Evolutionary conservation across 768 basidiomycete genomes (phyloP), one percentile per base, ranked within the genome.

Genomic region (Trametes elegans): DNA sequence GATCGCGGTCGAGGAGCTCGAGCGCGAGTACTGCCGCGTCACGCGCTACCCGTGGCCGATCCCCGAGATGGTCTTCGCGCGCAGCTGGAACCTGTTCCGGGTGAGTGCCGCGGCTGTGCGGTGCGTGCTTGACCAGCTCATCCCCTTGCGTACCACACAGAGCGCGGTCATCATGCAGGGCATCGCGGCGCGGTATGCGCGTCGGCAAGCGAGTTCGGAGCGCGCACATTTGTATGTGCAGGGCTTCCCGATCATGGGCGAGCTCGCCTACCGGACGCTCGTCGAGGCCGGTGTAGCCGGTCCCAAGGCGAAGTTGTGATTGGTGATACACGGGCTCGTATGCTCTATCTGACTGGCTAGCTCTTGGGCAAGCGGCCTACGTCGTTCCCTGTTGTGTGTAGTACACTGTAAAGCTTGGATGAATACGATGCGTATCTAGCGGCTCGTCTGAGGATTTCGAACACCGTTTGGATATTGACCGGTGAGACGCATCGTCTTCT

Each of bases 141-240:
- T 35, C 6, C 11, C 13, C 13, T 35, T 13, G 13, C 31, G 31
- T 32, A 11, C n/a, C 6, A 35, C 13, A n/a, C 34, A 89, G 89
- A 70, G 89, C 23, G 79, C 90, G 0, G 79, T 96, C 55, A 95
- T 97, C 61, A 74, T 83, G 1, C 93, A 97, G 71, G 93, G 93
- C 3, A 93, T 97, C 59, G 90, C 93, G 1, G 93, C 93, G 27
- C 81, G 93, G 39, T 83, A 82, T 48, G 91, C 92, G 1, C 78
- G 87, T 23, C 82, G 90, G 18, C 93, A 97, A 70, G 93, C 93
- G 3, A 94, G 90, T 66, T 95, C 93, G 0, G 92, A 93, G 68
- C 73, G 75, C 38, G 93, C 93, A 7, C 73, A 70, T 39, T 58
- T 77, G 42, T 74, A 78, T 35, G 55, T 48, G 10, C 49, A 53